Evolutionary conservation across 2,329 filamentous ascomycete genomes (phyloP), one percentile per base, ranked within the genome.

Genomic region (Fusarium pseudonygamai): DNA sequence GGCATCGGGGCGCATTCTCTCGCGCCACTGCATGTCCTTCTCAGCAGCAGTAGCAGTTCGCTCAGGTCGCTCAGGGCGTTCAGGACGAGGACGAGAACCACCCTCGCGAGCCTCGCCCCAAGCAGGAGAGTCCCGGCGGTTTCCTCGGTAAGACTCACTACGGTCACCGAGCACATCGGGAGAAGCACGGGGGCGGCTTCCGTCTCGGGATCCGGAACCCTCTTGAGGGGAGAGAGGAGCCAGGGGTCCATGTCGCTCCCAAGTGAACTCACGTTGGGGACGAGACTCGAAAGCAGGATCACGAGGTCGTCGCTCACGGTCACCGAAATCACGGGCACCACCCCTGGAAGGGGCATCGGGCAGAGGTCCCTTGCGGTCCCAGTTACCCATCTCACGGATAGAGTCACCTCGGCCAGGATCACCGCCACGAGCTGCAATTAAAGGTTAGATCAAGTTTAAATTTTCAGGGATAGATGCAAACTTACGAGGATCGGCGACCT

Each of bases 401-500:
- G 84, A 85, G 60, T 97, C 95, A 71, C 78, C 79, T 60, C 83
- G 80, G 66, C 84, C 83, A 62, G 83, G 80, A 40, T 88, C 89
- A 79, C 94, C 91, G 62, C 96, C 94, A 86, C 97, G 97, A 81
- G 95, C 95, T 98, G 78, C 59, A 22, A 78, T 60, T 20, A 28
- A 22, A 34, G 67, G 81, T 90, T 74, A 88, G 82, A 66, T n/a
- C 49, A 52, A 57, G 45, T 36, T 36, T 13, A 1, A 34, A 8
- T 14, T 30, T 52, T 36, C 16, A 42, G 26, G n/a, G n/a, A 18
- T 56, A 24, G 37, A 36, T 30, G 20, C 32, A 26, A 37, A 78
- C 95, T 84, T 92, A 99, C 96, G 96, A 83, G 96, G 96, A 86
- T 99, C 97, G 58, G 96, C 97, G 80, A 99, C 92, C 86, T 95